Base-by-base conservation (phyloP, 805 yeast genomes). In the Candida vartiovaarae region DNA sequence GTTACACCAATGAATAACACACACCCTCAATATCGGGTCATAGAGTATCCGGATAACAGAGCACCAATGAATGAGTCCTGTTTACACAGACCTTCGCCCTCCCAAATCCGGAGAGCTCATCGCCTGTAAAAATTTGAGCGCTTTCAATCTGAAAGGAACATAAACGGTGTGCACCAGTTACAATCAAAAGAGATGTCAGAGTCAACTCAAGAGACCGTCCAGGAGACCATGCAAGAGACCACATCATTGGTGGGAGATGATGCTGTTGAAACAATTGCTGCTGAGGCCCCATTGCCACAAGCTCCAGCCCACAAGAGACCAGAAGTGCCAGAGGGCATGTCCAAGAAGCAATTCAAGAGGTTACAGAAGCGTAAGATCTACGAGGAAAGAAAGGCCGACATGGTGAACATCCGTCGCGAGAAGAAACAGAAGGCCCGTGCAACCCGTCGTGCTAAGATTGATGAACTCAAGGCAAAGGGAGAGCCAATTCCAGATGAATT, bases 271-370 rank as follows among this genome's bases (percentile, higher is more conserved):
- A 5, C 28, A 8, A n/a, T 3, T 15, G 38, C 4, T 7, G 25
- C 20, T 29, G 30, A 28, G 30, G 30, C 30, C 2, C 30, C 30
- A 28, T 28, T 28, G 9, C 39, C 31, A 8, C 34, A 44, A 34
- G 39, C 38, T 5, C 32, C 37, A 6, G 15, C 32, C 15, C 42
- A 43, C 28, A 35, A 38, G 20, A 57, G 42, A 46, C 56, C 59
- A 8, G 60, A 46, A 0, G 70, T 80, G 7, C 96, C 96, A 2
- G 89, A 79, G 45, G 96, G 96, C 5, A 82, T 91, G 85, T 80
- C 95, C 29, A 87, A 84, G 57, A 74, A 76, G 11, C 90, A 84
- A 45, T 91, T 88, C 84, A 91, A 91, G 62, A 80, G 80, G 54
- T 70, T 74, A 46, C 76, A 82, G 55, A 80, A 74, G 53, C 71